Percentiles rank a stretch among this genome's conserved stretches.
Evolutionary conservation across 2,329 filamentous ascomycete genomes (phyloP).

Genomic region (Fusarium stilboides): DNA sequence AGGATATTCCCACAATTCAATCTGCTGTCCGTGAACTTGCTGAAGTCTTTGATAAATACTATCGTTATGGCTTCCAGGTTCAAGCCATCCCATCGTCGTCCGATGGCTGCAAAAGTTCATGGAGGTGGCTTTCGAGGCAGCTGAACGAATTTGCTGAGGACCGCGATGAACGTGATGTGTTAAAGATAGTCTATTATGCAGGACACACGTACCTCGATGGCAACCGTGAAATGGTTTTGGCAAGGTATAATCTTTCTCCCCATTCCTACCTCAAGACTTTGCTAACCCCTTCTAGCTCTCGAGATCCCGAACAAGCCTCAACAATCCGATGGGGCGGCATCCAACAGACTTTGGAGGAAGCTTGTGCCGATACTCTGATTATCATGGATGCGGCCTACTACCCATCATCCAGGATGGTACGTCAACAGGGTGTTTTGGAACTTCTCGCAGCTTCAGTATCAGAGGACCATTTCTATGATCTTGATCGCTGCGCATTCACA

Average conservation of each 20-base stretch:
- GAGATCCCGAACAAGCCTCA: constrained; percentile 60
- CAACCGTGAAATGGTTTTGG: constrained; percentile 70
- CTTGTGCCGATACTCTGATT: constrained; percentile 69
- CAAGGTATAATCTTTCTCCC: constrained; percentile 61
- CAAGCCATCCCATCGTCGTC: constrained; percentile 65
- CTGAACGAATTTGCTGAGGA: constrained; percentile 69
- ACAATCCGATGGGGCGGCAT: constrained; percentile 70
- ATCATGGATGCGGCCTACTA: constrained; percentile 73
- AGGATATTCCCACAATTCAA: constrained; percentile 59
- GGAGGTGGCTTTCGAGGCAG: constrained; percentile 67
- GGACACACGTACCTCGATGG: constrained; percentile 69
- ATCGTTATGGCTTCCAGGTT: constrained; percentile 66
- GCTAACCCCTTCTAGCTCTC: constrained; percentile 60
- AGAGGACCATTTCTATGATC: constrained; percentile 64
- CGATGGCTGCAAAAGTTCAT: constrained; percentile 64
- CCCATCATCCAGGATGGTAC: constrained; percentile 66
- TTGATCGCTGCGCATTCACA: constrained; percentile 69
- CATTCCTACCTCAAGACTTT: not conserved
- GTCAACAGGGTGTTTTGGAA: constrained; percentile 69
- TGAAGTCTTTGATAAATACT: constrained; percentile 66
- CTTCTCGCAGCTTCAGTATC: constrained; percentile 70
- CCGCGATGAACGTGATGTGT: constrained; percentile 67
- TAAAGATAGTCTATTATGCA: constrained; percentile 73
- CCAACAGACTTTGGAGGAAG: constrained; percentile 70
- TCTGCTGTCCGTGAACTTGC: constrained; percentile 64